These are phyloP conservation scores for Thymus mandschuricus DNA, from an alignment of 257 asterid species.

Conservation along the genomic window DNA sequence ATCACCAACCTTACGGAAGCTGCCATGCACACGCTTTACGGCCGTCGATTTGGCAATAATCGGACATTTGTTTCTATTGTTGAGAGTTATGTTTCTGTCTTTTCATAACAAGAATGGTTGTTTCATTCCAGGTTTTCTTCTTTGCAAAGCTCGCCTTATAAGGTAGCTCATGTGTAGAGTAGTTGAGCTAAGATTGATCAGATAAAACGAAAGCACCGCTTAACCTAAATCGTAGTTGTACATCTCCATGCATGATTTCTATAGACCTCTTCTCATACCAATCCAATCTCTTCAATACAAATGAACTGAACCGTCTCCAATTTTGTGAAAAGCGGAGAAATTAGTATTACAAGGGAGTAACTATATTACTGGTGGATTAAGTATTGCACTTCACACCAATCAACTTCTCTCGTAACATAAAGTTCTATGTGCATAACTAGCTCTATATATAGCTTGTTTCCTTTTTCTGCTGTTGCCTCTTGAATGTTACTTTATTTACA, in stretches of 20 bases:
- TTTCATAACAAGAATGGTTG: too few relatives aligned
- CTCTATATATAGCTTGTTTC: not conserved
- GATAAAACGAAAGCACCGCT: too few relatives aligned
- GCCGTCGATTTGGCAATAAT: too few relatives aligned
- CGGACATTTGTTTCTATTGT: too few relatives aligned
- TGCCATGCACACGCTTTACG: too few relatives aligned
- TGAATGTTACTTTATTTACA: not conserved
- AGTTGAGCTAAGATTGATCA: too few relatives aligned
- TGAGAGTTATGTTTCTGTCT: too few relatives aligned
- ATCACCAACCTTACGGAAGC: not conserved
- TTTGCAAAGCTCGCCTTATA: too few relatives aligned
- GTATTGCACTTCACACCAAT: not conserved
- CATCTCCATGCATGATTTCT: too few relatives aligned
- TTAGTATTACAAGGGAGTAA: not conserved
- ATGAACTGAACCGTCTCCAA: not conserved
- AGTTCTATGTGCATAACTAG: not conserved
- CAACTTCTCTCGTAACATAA: not conserved
- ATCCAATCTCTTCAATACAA: not conserved
- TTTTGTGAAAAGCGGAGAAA: not conserved
- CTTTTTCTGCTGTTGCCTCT: constrained; percentile 1
- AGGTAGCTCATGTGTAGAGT: too few relatives aligned
- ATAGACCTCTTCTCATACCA: not conserved
- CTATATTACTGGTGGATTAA: constrained; percentile 6
- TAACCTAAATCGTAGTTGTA: too few relatives aligned
- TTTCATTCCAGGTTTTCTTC: too few relatives aligned